A percentile compares a stretch with the other conserved stretches of the same genome.
These are phyloP conservation scores for Protomyces pachydermus DNA, from an alignment of 1,139 yeast species.

Conservation along the genomic window DNA sequence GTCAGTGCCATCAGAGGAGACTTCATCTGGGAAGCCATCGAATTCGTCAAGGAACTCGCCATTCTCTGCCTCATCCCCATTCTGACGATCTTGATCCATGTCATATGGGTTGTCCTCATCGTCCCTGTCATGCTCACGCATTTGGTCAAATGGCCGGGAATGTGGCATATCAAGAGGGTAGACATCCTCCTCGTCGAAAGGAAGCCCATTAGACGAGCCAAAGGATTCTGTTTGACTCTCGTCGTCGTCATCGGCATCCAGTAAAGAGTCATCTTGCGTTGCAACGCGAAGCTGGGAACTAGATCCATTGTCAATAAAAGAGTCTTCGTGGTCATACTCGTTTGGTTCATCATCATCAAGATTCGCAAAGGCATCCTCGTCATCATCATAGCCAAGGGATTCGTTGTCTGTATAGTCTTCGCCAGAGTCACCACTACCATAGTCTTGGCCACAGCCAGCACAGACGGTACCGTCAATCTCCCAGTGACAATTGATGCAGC, in stretches of 20 bases:
- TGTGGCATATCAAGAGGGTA: no score
- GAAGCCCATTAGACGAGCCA: no score
- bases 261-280: background rate
- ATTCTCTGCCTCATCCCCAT: no score
- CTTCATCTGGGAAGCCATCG: background rate
- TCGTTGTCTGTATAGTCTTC: background rate
- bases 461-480: constrained; percentile 14
- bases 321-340: constrained; percentile 18
- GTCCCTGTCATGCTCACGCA: background rate
- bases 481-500: constrained; percentile 27
- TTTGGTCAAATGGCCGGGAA: background rate
- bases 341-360: constrained; percentile 1
- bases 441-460: background rate
- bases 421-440: background rate
- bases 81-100: no score
- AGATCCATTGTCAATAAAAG: constrained; percentile 10
- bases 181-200: no score
- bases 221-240: no score
- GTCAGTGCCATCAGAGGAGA: background rate
- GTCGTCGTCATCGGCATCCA: background rate
- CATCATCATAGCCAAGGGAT: background rate
- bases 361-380: background rate
- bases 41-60: background rate
- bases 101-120: background rate
- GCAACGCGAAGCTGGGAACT: background rate